Evolutionary conservation across 1,284 basidiomycete genomes (phyloP).

Genomic region (Coniophora puteana): DNA sequence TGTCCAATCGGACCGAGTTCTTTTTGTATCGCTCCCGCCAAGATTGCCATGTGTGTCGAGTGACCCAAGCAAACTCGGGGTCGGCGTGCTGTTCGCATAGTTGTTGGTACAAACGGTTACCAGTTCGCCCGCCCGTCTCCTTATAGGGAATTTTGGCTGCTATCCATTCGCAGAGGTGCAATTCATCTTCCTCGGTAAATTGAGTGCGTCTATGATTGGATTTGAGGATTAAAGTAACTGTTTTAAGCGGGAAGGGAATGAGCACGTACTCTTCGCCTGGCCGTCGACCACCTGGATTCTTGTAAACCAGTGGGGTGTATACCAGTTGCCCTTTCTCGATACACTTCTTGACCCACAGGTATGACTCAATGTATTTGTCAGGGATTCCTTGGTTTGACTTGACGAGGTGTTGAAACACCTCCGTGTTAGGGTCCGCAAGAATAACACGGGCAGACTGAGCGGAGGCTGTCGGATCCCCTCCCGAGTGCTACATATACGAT

Average conservation of each 20-base stretch:
- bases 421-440: constrained; percentile 71
- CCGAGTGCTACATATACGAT: constrained; percentile 54
- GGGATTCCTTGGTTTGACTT: constrained; percentile 62
- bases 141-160: constrained; percentile 77
- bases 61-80: constrained; percentile 72
- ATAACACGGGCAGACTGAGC: constrained; percentile 66
- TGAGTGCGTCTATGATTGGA: constrained; percentile 78
- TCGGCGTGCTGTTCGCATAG: constrained; percentile 55
- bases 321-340: constrained; percentile 59
- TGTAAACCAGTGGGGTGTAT: constrained; percentile 72
- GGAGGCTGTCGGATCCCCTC: constrained; percentile 66
- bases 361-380: constrained; percentile 72
- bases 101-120: constrained; percentile 73
- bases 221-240: no score
- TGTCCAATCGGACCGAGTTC: constrained; percentile 62
- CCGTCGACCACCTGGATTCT: constrained; percentile 75
- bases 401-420: constrained; percentile 65
- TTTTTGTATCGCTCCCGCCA: constrained; percentile 86
- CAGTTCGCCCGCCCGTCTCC: constrained; percentile 71
- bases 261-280: constrained; percentile 71
- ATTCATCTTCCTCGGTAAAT: constrained; percentile 71
- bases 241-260: constrained; percentile 3
- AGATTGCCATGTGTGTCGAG: constrained; percentile 82
- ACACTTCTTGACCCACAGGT: constrained; percentile 78
- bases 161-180: constrained; percentile 69